These are phyloP conservation scores for Skeletonema tropicum DNA, from an alignment of 108 stramenopile genomes.

Conservation along the genomic window DNA sequence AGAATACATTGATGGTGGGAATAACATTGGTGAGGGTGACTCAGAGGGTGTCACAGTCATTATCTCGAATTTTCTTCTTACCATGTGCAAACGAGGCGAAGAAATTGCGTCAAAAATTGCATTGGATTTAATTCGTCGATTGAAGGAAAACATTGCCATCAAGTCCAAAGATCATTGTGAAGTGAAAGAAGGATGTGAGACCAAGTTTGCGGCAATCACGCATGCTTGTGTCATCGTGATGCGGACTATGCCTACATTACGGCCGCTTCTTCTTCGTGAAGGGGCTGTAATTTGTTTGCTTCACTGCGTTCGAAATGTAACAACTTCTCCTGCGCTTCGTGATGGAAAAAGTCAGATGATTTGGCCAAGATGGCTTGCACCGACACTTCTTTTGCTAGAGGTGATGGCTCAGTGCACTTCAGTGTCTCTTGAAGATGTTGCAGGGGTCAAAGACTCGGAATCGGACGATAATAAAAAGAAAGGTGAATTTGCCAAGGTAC, in stretches of 20 bases:
- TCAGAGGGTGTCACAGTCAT: slow-evolving; percentile 73
- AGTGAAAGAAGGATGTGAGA: slow-evolving; percentile 43
- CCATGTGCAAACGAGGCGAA: slow-evolving; percentile 60
- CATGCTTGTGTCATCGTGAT: slow-evolving; percentile 75
- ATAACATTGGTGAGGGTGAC: slow-evolving; percentile 44
- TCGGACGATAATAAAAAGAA: slow-evolving; percentile 25
- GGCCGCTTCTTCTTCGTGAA: slow-evolving; percentile 59
- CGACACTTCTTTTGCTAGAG: slow-evolving; percentile 56
- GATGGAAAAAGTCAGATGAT: slow-evolving; percentile 22
- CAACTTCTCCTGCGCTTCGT: slow-evolving; percentile 22
- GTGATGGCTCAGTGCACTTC: slow-evolving; percentile 83
- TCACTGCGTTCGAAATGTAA: slow-evolving; percentile 53
- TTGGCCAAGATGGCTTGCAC: slow-evolving; percentile 80
- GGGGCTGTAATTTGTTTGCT: slow-evolving; percentile 56
- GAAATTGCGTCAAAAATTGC: slow-evolving; percentile 52
- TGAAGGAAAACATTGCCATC: slow-evolving; percentile 46
- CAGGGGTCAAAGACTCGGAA: slow-evolving; percentile 39
- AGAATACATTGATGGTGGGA: slow-evolving; percentile 20
- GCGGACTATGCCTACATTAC: slow-evolving; percentile 66
- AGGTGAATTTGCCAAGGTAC: slow-evolving; percentile 55
- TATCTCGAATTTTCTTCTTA: slow-evolving; percentile 71
- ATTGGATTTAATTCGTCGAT: slow-evolving; percentile 36
- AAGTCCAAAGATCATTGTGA: slow-evolving; percentile 38
- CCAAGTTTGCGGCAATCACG: slow-evolving; percentile 57
- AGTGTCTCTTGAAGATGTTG: slow-evolving; percentile 48